Percentiles rank a stretch among this genome's conserved stretches.
Conservation (phyloP, 192 early-diverging fungal species). For the Mortierella claussenii region DNA sequence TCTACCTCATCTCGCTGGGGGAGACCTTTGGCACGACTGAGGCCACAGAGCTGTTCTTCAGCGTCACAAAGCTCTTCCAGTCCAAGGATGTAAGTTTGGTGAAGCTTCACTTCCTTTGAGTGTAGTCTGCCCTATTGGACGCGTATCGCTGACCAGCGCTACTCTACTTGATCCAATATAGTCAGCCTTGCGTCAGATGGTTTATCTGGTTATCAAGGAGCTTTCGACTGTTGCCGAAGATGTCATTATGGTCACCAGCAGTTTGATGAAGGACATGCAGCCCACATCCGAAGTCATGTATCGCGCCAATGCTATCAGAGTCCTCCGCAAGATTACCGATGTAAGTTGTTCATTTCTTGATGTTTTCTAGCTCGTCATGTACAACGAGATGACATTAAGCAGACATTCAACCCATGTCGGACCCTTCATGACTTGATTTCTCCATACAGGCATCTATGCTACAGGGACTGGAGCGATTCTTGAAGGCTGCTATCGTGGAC, state of each 20-base stretch:
- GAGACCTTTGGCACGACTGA: constrained; percentile 93
- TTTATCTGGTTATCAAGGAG: constrained; percentile 98
- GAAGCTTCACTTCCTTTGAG: not conserved
- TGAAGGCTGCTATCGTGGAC: constrained; percentile 98
- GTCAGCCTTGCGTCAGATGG: constrained; percentile 95
- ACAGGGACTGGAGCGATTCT: constrained; percentile 93
- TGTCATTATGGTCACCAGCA: constrained; percentile 97
- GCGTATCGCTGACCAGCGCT: no score
- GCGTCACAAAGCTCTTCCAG: constrained; percentile 98
- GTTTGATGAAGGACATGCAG: constrained; percentile 97
- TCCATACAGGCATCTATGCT: constrained; percentile 85
- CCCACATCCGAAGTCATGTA: constrained; percentile 92
- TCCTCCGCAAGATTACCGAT: constrained; percentile 95
- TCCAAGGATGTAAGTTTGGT: constrained; percentile 80
- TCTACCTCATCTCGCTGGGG: constrained; percentile 91
- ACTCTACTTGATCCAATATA: no score
- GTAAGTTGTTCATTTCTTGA: constrained; percentile 59
- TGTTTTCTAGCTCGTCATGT: no score
- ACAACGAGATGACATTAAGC: no score
- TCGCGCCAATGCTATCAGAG: constrained; percentile 95
- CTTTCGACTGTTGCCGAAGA: constrained; percentile 92
- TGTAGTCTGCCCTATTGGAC: no score
- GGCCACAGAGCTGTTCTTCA: constrained; percentile 98
- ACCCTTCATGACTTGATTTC: no score
- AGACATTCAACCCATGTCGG: no score